Conservation (phyloP, 176 grass and related monocot species). For the Hsuehochloa calcarea region DNA sequence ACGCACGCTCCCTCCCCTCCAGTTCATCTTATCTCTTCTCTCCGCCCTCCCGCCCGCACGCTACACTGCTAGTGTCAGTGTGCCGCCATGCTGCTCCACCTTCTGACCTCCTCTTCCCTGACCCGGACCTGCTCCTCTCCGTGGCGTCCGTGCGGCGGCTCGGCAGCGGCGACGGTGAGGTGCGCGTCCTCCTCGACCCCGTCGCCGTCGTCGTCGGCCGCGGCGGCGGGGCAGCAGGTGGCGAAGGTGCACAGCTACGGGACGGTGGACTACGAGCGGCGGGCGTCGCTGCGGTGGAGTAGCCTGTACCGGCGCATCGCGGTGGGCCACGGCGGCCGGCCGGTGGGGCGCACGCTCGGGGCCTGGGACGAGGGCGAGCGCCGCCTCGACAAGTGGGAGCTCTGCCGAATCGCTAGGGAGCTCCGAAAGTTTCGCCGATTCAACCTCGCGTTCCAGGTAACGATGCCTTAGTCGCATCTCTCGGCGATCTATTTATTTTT, state of each 20-base stretch:
- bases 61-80: not conserved
- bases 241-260: constrained; percentile 77
- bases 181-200: constrained; percentile 34
- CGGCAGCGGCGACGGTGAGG: not conserved
- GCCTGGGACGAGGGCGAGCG: constrained; percentile 76
- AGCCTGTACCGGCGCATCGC: constrained; percentile 68
- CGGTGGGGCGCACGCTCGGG: constrained; percentile 36
- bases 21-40: constrained; percentile 32
- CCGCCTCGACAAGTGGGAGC: constrained; percentile 73
- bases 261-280: constrained; percentile 68
- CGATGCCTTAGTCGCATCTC: not conserved
- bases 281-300: constrained; percentile 52
- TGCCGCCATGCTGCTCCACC: constrained; percentile 58
- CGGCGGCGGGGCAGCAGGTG: constrained; percentile 38
- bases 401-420: constrained; percentile 72
- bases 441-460: constrained; percentile 71
- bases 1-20: not conserved
- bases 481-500: not conserved
- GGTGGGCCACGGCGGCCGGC: constrained; percentile 31
- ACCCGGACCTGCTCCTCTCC: not conserved
- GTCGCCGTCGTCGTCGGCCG: not conserved
- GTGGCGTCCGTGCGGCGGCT: not conserved
- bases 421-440: constrained; percentile 76
- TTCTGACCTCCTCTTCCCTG: constrained; percentile 22
- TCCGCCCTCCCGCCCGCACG: not conserved